Percentiles rank a stretch among this genome's conserved stretches.
phyloP scores from a whole-genome alignment of 345 rosid genomes.

The Populus tremula region DNA sequence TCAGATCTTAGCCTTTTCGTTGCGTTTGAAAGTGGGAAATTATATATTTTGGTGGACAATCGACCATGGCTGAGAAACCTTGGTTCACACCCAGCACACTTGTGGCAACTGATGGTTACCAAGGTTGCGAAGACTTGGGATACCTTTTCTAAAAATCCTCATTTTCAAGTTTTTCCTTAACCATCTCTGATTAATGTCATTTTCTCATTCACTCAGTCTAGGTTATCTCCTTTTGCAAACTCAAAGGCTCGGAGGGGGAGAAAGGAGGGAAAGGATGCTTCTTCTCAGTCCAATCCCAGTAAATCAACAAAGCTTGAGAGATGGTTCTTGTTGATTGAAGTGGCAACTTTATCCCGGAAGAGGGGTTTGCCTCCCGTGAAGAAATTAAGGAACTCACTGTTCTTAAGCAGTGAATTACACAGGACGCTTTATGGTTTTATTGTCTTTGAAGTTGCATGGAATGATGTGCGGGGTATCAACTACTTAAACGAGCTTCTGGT shows the following conservation, averaged over 20 bases:
- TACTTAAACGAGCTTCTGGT: constrained; percentile 95
- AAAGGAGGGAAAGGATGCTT: constrained; percentile 36
- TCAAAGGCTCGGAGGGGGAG: constrained; percentile 55
- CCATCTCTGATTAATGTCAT: constrained; percentile 11
- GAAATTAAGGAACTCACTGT: constrained; percentile 58
- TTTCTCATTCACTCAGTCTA: constrained; percentile 57
- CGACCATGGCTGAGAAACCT: constrained; percentile 75
- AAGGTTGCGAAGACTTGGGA: constrained; percentile 52
- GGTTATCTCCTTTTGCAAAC: constrained; percentile 96
- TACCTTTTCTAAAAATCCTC: background rate
- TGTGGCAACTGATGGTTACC: constrained; percentile 98
- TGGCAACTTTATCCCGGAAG: constrained; percentile 53
- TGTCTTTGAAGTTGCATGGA: constrained; percentile 86
- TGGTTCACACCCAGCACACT: constrained; percentile 63
- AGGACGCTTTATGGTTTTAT: constrained; percentile 84
- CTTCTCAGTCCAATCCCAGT: constrained; percentile 27
- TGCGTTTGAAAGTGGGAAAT: constrained; percentile 70
- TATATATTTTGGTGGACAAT: constrained; percentile 89
- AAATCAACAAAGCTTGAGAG: constrained; percentile 43
- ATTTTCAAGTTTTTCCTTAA: constrained; percentile 1
- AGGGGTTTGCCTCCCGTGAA: constrained; percentile 62
- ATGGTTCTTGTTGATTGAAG: constrained; percentile 73
- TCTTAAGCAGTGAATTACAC: constrained; percentile 61
- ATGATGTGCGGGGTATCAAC: constrained; percentile 78
- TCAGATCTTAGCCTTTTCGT: constrained; percentile 82